phyloP scores from a whole-genome alignment of 1,139 yeast genomes.

The Saccharomyces hybrid region DNA sequence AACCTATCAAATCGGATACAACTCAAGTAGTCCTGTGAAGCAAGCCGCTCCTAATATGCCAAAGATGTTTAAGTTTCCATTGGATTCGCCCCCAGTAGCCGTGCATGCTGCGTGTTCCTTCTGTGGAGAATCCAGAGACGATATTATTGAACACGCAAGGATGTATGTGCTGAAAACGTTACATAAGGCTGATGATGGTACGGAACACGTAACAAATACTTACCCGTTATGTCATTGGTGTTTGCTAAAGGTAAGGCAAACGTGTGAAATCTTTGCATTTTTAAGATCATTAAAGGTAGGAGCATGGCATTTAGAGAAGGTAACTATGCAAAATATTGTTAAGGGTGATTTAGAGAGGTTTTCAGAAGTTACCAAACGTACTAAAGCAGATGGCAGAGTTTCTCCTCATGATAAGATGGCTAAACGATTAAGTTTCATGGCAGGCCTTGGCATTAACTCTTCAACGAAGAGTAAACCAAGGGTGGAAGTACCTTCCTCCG shows the following conservation, averaged over 20 bases:
- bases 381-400: conserved; percentile 1
- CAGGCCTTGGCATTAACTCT: conserved; percentile 16
- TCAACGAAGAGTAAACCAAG: conserved; percentile 11
- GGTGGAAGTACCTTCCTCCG: conserved; percentile 12
- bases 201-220: conserved; percentile 31
- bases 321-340: conserved; percentile 17
- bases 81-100: conserved; percentile 60
- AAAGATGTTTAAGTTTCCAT: conserved; percentile 36
- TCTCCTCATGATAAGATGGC: conserved; percentile 13
- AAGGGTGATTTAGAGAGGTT: conserved; percentile 14
- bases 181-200: conserved; percentile 23
- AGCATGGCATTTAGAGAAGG: conserved; percentile 43
- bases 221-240: conserved; percentile 85
- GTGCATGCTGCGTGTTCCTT: conserved; percentile 65
- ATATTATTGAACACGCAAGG: conserved; percentile 67
- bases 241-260: conserved; percentile 65
- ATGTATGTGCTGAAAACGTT: conserved; percentile 53
- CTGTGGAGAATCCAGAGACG: conserved; percentile 71
- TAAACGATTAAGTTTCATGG: conserved; percentile 24
- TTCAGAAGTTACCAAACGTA: conserved; percentile 9
- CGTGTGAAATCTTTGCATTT: conserved; percentile 72
- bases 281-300: conserved; percentile 54
- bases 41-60: conserved; percentile 9
- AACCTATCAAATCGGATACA: conserved; percentile 23
- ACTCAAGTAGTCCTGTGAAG: not conserved